phyloP scores from a whole-genome alignment of 805 yeast species.

The Jamesozyma lodderae region DNA sequence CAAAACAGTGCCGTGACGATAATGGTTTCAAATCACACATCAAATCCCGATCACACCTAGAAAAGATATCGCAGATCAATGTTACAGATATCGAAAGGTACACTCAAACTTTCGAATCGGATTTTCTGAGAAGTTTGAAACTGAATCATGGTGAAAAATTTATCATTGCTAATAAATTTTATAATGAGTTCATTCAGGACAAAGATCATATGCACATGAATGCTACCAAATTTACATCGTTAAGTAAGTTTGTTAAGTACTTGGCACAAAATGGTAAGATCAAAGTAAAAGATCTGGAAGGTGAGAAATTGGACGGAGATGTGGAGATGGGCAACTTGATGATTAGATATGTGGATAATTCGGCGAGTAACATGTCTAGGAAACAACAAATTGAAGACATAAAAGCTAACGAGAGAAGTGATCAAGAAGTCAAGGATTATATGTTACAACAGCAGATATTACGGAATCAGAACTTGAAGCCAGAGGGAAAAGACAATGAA shows the following conservation, averaged over 20 bases:
- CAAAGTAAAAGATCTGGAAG: constrained; percentile 36
- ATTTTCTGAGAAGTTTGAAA: constrained; percentile 54
- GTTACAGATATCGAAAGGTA: constrained; percentile 46
- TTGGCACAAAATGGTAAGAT: constrained; percentile 51
- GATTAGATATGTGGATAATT: constrained; percentile 47
- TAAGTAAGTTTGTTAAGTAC: constrained; percentile 58
- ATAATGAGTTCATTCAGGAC: constrained; percentile 81
- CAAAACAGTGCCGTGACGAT: constrained; percentile 90
- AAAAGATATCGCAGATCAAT: constrained; percentile 43
- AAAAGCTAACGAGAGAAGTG: constrained; percentile 33
- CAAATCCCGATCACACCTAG: constrained; percentile 68
- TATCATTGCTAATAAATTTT: constrained; percentile 74
- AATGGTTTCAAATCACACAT: constrained; percentile 91
- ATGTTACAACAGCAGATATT: constrained; percentile 47
- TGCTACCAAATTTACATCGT: constrained; percentile 69
- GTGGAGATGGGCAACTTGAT: constrained; percentile 32
- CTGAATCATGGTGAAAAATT: constrained; percentile 73
- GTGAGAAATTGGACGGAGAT: constrained; percentile 29
- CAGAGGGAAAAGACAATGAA: neutral
- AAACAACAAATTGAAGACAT: constrained; percentile 33
- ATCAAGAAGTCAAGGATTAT: constrained; percentile 37
- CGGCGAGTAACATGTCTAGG: constrained; percentile 39
- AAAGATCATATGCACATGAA: constrained; percentile 84
- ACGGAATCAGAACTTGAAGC: constrained; percentile 4
- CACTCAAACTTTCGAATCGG: constrained; percentile 49